Evolutionary conservation across 208 protist species (phyloP).

Genomic region (Plasmodiophora brassicae): DNA sequence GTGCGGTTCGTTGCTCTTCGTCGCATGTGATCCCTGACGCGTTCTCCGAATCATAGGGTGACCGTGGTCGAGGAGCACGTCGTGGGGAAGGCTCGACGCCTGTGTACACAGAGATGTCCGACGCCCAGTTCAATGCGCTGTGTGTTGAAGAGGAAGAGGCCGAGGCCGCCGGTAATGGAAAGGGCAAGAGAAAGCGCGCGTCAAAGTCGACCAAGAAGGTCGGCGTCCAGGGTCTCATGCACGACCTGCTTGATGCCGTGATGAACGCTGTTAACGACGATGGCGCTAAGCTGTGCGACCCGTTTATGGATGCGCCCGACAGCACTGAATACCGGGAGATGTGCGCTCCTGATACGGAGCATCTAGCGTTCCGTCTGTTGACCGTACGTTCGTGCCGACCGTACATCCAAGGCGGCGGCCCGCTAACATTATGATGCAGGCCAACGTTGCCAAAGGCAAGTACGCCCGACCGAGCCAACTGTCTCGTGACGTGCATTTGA

Average conservation of each 20-base stretch:
- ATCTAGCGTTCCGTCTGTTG: not conserved
- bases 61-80: not conserved
- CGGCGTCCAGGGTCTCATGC: not conserved
- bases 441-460: not conserved
- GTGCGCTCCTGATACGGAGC: not conserved
- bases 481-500: not conserved
- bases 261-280: not conserved
- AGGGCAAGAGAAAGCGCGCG: not conserved
- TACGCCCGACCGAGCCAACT: constrained; percentile 6
- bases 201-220: not conserved
- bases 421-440: not conserved
- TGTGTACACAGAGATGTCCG: constrained; percentile 12
- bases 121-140: not conserved
- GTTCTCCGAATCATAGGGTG: too few species aligned
- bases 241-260: not conserved
- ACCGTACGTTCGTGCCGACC: not conserved
- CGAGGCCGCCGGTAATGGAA: not conserved
- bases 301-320: not conserved
- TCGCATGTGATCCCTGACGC: too few species aligned
- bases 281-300: not conserved
- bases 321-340: not conserved
- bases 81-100: too few species aligned
- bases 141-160: not conserved
- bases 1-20: too few species aligned
- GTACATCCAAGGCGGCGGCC: not conserved